phyloP scores from a whole-genome alignment of 352 stramenopile species.

The Aphanomyces astaci region DNA sequence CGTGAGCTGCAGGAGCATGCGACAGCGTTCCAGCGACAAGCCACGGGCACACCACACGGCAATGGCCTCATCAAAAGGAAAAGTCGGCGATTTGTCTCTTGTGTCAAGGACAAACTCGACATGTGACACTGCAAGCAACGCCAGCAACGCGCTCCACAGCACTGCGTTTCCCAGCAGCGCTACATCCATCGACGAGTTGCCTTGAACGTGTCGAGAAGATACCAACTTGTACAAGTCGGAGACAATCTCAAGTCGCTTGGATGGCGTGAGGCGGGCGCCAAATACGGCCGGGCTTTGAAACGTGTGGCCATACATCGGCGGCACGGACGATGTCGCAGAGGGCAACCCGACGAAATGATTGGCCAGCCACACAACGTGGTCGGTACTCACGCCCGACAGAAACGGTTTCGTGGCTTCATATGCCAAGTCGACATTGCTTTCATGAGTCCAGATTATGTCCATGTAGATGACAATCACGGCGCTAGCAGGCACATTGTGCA shows the following conservation, averaged over 20 bases:
- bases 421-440: background rate
- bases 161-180: constrained; percentile 13
- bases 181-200: background rate
- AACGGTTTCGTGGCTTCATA: constrained; percentile 11
- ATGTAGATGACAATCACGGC: constrained; percentile 16
- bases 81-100: background rate
- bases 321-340: background rate
- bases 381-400: background rate
- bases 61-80: background rate
- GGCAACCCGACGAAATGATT: background rate
- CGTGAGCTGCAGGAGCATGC: background rate
- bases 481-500: constrained; percentile 1
- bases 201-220: background rate
- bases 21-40: background rate
- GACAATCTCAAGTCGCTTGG: constrained; percentile 11
- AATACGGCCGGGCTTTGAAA: background rate
- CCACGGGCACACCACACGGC: background rate
- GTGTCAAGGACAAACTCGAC: background rate
- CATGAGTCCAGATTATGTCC: background rate
- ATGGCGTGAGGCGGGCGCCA: background rate
- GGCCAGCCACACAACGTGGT: constrained; percentile 3
- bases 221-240: constrained; percentile 3
- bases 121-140: background rate
- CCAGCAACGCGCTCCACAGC: background rate
- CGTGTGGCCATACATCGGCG: background rate